A percentile compares a stretch with the other conserved stretches of the same genome.
phyloP scores from a whole-genome alignment of 805 yeast species.

The Candida germanica region DNA sequence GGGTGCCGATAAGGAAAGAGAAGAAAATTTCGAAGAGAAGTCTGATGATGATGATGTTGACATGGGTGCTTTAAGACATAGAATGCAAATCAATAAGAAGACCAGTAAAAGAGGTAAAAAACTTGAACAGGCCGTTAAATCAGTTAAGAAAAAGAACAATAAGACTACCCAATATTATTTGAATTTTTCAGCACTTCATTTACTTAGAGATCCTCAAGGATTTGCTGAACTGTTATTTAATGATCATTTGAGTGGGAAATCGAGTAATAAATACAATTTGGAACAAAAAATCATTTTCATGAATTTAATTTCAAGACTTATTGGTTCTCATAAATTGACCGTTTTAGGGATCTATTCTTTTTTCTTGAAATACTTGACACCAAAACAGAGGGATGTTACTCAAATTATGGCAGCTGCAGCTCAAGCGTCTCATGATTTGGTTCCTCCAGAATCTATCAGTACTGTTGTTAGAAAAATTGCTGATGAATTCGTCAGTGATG shows the following conservation, averaged over 20 bases:
- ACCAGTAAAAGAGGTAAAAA: conserved; percentile 76
- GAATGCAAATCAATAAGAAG: conserved; percentile 79
- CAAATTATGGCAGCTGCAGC: conserved; percentile 96
- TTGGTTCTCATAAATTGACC: conserved; percentile 92
- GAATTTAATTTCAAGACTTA: conserved; percentile 82
- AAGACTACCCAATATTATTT: conserved; percentile 64
- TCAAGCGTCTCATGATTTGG: conserved; percentile 93
- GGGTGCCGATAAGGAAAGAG: conserved; percentile 94
- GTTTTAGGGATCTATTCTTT: conserved; percentile 87
- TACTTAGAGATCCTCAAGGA: conserved; percentile 95
- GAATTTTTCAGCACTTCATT: conserved; percentile 92
- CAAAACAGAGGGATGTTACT: conserved; percentile 92
- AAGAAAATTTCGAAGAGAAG: conserved; percentile 73
- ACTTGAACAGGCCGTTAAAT: conserved; percentile 69
- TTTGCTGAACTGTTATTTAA: conserved; percentile 85
- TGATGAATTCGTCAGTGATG: conserved; percentile 96
- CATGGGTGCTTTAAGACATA: conserved; percentile 71
- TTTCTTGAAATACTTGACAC: conserved; percentile 85
- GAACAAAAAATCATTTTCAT: conserved; percentile 88
- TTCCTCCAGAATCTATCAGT: conserved; percentile 88
- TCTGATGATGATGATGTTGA: conserved; percentile 65
- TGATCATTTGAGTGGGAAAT: conserved; percentile 67
- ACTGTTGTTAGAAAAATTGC: conserved; percentile 88
- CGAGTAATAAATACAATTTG: conserved; percentile 66
- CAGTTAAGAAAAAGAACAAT: conserved; percentile 58